Percentiles rank a stretch among this genome's conserved stretches.
Evolutionary conservation across 495 filamentous ascomycete genomes (phyloP).

Genomic region (Tuber calosporum): DNA sequence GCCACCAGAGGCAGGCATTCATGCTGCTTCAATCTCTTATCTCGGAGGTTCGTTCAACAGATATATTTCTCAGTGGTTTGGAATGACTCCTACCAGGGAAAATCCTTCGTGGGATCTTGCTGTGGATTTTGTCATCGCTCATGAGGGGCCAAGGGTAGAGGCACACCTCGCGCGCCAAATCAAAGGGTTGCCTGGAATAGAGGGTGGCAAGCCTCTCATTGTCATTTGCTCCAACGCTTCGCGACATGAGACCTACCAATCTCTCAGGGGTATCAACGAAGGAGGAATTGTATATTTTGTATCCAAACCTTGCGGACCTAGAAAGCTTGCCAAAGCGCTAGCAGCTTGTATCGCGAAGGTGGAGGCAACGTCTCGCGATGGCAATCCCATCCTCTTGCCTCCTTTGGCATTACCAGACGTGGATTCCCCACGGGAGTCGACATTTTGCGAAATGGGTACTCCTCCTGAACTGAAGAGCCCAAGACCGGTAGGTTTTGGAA

Average conservation of each 20-base stretch:
- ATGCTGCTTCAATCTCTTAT: slow-evolving; percentile 41
- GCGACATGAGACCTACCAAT: slow-evolving; percentile 34
- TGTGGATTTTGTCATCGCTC: slow-evolving; percentile 30
- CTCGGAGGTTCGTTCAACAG: slow-evolving; percentile 41
- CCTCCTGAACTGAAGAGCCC: not conserved
- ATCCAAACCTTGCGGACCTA: slow-evolving; percentile 55
- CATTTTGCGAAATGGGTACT: not conserved
- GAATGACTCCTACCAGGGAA: slow-evolving; percentile 36
- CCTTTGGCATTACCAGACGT: not conserved
- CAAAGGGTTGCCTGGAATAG: slow-evolving; percentile 12
- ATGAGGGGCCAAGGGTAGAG: slow-evolving; percentile 29
- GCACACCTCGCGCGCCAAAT: slow-evolving; percentile 32
- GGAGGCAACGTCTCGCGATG: slow-evolving; percentile 4
- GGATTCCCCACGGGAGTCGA: not conserved
- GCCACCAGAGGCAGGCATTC: slow-evolving; percentile 19
- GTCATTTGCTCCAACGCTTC: slow-evolving; percentile 37
- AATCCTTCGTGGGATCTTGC: not conserved
- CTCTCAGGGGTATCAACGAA: slow-evolving; percentile 11
- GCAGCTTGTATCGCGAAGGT: slow-evolving; percentile 42
- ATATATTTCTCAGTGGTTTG: slow-evolving; percentile 44
- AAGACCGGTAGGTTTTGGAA: not conserved
- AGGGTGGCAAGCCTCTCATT: slow-evolving; percentile 25
- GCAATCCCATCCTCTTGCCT: not conserved
- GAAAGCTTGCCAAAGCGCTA: slow-evolving; percentile 57
- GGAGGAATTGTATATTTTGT: slow-evolving; percentile 41